Percentiles rank a stretch among this genome's conserved stretches.
These are phyloP conservation scores for Aegilops speltoides DNA, from an alignment of 176 grass and related monocot species.

Conservation along the genomic window DNA sequence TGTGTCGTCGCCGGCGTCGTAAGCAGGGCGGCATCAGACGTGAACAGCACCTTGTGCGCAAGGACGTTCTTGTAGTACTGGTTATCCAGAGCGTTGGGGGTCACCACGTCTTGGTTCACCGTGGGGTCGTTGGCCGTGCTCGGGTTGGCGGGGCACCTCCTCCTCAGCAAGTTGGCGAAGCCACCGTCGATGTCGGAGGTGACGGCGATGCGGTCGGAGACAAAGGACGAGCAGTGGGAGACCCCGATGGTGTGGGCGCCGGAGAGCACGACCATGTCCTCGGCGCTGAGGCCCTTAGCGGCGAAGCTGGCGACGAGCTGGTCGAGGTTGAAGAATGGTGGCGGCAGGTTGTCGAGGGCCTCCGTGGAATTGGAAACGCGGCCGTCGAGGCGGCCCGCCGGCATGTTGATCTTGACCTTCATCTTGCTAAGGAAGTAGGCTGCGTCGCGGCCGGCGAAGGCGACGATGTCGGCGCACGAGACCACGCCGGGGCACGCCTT, in stretches of 20 bases:
- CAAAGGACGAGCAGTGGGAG: not conserved
- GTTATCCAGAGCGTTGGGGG: too few relatives aligned
- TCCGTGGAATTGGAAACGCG: not conserved
- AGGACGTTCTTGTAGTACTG: too few relatives aligned
- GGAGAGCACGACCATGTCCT: not conserved
- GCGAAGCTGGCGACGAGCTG: not conserved
- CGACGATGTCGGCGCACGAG: conserved; percentile 82
- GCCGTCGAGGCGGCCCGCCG: not conserved
- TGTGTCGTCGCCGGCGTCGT: not conserved
- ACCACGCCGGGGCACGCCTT: conserved; percentile 45
- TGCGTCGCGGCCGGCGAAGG: conserved; percentile 41
- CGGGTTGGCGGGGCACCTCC: too few relatives aligned
- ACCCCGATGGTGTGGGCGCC: not conserved
- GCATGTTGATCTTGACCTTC: not conserved
- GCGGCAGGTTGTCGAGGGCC: not conserved
- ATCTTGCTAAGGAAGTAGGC: not conserved
- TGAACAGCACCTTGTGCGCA: too few relatives aligned
- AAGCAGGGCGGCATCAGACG: not conserved
- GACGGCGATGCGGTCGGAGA: not conserved
- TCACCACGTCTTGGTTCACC: too few relatives aligned
- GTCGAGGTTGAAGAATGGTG: not conserved
- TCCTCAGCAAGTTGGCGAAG: too few relatives aligned
- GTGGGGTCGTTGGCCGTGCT: too few relatives aligned
- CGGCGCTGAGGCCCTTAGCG: not conserved
- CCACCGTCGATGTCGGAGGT: not conserved